Conservation (phyloP, 2,329 filamentous ascomycete species). For the Aquanectria penicillioides region DNA sequence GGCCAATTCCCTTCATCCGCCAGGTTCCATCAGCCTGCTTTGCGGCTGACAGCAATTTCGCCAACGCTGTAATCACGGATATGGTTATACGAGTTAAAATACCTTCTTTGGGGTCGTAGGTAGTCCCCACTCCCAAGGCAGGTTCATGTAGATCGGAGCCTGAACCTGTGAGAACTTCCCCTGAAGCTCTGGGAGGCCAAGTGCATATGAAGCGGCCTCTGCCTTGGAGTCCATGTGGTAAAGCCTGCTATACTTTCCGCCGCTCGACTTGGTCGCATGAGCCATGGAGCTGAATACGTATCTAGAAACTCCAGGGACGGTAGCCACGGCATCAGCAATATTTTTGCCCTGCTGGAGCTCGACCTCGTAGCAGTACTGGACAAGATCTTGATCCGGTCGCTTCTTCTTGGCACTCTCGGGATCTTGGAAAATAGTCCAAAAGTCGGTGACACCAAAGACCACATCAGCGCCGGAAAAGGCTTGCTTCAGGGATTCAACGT, state of each 20-base stretch:
- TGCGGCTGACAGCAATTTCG: background rate
- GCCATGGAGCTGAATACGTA: constrained; percentile 27
- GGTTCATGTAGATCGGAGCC: constrained; percentile 26
- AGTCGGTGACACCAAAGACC: constrained; percentile 28
- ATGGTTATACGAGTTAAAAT: background rate
- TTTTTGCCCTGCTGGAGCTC: constrained; percentile 51
- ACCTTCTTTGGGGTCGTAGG: constrained; percentile 29
- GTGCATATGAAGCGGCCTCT: constrained; percentile 12
- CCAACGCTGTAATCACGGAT: background rate
- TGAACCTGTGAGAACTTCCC: constrained; percentile 28
- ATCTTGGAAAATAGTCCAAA: constrained; percentile 23
- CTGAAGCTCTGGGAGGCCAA: constrained; percentile 13
- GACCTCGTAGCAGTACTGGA: constrained; percentile 22
- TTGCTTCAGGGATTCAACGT: constrained; percentile 5
- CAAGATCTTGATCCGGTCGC: constrained; percentile 6
- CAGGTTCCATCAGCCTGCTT: constrained; percentile 28
- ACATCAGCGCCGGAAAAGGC: constrained; percentile 27
- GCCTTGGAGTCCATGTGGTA: constrained; percentile 30
- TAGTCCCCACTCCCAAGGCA: constrained; percentile 25
- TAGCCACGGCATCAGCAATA: constrained; percentile 49
- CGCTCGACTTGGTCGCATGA: constrained; percentile 26
- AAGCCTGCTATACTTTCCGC: constrained; percentile 23
- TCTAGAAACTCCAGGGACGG: constrained; percentile 16
- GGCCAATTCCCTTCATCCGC: constrained; percentile 25
- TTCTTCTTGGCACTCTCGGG: constrained; percentile 4